phyloP scores from a whole-genome alignment of 805 yeast species.

The Metschnikowia sp. region DNA sequence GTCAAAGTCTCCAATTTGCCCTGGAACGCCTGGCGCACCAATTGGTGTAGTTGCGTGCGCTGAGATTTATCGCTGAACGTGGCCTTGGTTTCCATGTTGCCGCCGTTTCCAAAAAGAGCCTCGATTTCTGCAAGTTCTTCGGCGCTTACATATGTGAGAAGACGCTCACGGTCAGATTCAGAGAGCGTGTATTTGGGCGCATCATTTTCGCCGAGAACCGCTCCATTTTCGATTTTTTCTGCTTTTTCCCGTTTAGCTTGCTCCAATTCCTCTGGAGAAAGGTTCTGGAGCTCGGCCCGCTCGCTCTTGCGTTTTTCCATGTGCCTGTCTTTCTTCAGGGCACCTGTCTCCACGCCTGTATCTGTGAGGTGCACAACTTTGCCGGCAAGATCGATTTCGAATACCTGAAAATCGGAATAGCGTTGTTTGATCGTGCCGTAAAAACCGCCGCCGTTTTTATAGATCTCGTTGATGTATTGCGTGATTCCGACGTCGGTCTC shows the following conservation, averaged over 20 bases:
- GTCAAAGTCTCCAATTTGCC: constrained; percentile 79
- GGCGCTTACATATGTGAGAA: constrained; percentile 56
- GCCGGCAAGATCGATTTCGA: constrained; percentile 72
- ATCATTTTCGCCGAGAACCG: background rate
- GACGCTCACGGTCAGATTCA: constrained; percentile 43
- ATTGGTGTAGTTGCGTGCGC: constrained; percentile 78
- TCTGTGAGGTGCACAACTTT: constrained; percentile 73
- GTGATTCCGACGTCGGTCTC: constrained; percentile 89
- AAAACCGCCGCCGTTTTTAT: constrained; percentile 52
- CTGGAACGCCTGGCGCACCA: constrained; percentile 69
- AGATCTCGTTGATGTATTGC: constrained; percentile 51
- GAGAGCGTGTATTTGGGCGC: constrained; percentile 40
- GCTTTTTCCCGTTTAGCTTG: constrained; percentile 25
- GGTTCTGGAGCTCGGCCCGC: constrained; percentile 32
- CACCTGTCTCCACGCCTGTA: constrained; percentile 56
- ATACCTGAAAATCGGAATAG: constrained; percentile 90
- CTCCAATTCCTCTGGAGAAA: constrained; percentile 32
- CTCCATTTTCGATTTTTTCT: constrained; percentile 13
- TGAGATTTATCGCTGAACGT: constrained; percentile 61
- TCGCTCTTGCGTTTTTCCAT: constrained; percentile 41
- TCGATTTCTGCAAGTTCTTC: constrained; percentile 57
- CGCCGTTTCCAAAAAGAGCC: constrained; percentile 51
- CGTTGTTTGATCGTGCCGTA: constrained; percentile 80
- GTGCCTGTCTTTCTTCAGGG: constrained; percentile 46
- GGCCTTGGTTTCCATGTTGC: constrained; percentile 54